These are phyloP conservation scores for Urostyla sp. DNA, from an alignment of 73 alveolate genomes.

Conservation along the genomic window DNA sequence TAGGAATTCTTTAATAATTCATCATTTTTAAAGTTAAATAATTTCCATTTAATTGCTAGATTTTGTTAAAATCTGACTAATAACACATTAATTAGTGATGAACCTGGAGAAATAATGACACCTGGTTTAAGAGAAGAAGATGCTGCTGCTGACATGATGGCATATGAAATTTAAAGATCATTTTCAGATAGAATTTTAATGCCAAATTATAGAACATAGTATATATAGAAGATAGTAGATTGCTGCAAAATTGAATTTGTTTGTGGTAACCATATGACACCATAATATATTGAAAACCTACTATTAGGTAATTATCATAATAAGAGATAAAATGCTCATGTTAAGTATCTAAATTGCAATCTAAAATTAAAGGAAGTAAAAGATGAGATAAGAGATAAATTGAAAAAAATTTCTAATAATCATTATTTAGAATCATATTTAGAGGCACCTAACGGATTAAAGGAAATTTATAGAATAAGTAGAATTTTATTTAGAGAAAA, in stretches of 20 bases:
- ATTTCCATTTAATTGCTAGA: slow-evolving; percentile 35
- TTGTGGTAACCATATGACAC: slow-evolving; percentile 8
- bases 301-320: slow-evolving; percentile 64
- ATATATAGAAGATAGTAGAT: slow-evolving; percentile 42
- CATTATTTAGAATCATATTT: slow-evolving; percentile 55
- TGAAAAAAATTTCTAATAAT: slow-evolving; percentile 40
- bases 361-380: background rate
- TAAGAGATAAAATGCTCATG: slow-evolving; percentile 22
- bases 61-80: slow-evolving; percentile 39
- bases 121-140: slow-evolving; percentile 64
- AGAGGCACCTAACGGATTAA: slow-evolving; percentile 60
- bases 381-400: slow-evolving; percentile 41
- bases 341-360: slow-evolving; percentile 37
- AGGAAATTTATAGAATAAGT: slow-evolving; percentile 59
- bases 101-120: slow-evolving; percentile 10
- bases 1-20: slow-evolving; percentile 43
- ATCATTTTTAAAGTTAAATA: background rate
- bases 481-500: slow-evolving; percentile 53
- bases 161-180: slow-evolving; percentile 51
- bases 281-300: slow-evolving; percentile 32
- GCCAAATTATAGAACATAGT: slow-evolving; percentile 38
- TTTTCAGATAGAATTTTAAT: slow-evolving; percentile 59
- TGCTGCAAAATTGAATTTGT: slow-evolving; percentile 56
- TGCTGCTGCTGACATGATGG: slow-evolving; percentile 55
- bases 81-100: slow-evolving; percentile 36